Evolutionary conservation across 2,329 filamentous ascomycete species (phyloP).

Genomic region (Coleophoma cylindrospora): DNA sequence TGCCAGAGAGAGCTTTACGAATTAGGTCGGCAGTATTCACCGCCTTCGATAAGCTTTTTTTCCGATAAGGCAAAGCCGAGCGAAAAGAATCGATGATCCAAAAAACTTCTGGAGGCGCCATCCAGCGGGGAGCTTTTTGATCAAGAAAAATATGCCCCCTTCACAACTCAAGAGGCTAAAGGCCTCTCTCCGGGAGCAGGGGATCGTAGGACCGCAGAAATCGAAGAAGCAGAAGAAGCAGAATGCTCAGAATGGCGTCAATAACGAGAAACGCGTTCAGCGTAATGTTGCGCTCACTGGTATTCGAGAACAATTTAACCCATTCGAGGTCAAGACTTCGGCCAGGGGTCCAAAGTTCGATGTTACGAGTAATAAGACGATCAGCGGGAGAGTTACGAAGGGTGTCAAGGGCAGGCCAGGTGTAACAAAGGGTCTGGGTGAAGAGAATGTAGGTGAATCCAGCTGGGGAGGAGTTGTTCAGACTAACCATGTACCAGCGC

Average conservation of each 20-base stretch:
- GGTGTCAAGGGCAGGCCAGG: constrained; percentile 70
- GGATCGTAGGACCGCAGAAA: constrained; percentile 84
- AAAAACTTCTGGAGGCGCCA: constrained; percentile 3
- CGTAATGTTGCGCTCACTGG: constrained; percentile 72
- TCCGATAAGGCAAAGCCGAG: constrained; percentile 15
- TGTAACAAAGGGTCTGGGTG: constrained; percentile 77
- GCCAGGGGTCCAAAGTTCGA: constrained; percentile 79
- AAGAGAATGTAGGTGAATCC: constrained; percentile 63
- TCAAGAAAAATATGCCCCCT: constrained; percentile 64
- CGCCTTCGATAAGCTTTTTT: neutral
- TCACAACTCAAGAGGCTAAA: constrained; percentile 97
- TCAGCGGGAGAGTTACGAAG: constrained; percentile 45
- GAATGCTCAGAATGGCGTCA: constrained; percentile 60
- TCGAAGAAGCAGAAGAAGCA: constrained; percentile 92
- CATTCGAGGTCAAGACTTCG: constrained; percentile 87
- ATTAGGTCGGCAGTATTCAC: neutral
- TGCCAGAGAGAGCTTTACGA: neutral
- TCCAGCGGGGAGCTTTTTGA: neutral
- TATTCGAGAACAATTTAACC: constrained; percentile 96
- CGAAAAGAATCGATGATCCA: constrained; percentile 9
- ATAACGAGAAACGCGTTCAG: constrained; percentile 68
- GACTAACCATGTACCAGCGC: constrained; percentile 42
- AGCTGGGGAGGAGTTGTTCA: neutral
- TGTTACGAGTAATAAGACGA: constrained; percentile 63
- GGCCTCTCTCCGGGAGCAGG: constrained; percentile 81